Percentiles rank a stretch among this genome's conserved stretches.
These are phyloP conservation scores for Periconia sp. DNA, from an alignment of 2,329 filamentous ascomycete genomes.

Conservation along the genomic window DNA sequence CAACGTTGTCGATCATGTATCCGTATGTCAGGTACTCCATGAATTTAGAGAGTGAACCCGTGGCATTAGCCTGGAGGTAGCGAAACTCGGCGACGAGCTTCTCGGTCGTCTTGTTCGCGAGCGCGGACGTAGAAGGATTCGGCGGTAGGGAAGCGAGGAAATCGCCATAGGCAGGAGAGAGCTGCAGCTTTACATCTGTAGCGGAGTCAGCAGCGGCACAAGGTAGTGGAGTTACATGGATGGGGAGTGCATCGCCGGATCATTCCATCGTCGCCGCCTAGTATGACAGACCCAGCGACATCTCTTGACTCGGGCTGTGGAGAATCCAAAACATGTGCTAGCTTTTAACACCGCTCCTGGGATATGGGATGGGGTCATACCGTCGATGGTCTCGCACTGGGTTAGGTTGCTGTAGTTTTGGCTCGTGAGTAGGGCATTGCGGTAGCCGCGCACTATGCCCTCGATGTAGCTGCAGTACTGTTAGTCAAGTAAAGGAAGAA, in stretches of 20 bases:
- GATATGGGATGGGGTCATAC: constrained; percentile 65
- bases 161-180: constrained; percentile 95
- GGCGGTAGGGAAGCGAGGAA: constrained; percentile 92
- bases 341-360: too few species aligned
- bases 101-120: constrained; percentile 94
- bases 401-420: constrained; percentile 94
- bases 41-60: constrained; percentile 89
- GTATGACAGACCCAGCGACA: too few species aligned
- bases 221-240: background rate
- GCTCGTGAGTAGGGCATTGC: constrained; percentile 87
- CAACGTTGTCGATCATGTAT: constrained; percentile 99
- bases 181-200: constrained; percentile 94
- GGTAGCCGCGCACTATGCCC: constrained; percentile 95
- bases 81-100: constrained; percentile 98
- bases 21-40: constrained; percentile 98
- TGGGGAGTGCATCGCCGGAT: background rate
- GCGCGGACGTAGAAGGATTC: constrained; percentile 93
- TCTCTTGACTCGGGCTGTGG: too few species aligned
- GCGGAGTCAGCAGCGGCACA: constrained; percentile 11
- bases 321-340: too few species aligned
- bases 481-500: constrained; percentile 15
- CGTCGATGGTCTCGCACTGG: constrained; percentile 97
- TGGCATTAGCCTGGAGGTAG: constrained; percentile 92
- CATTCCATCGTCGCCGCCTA: too few species aligned
- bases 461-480: constrained; percentile 78